Conservation (phyloP, 306 rosid species). For the Ormosia emarginata region DNA sequence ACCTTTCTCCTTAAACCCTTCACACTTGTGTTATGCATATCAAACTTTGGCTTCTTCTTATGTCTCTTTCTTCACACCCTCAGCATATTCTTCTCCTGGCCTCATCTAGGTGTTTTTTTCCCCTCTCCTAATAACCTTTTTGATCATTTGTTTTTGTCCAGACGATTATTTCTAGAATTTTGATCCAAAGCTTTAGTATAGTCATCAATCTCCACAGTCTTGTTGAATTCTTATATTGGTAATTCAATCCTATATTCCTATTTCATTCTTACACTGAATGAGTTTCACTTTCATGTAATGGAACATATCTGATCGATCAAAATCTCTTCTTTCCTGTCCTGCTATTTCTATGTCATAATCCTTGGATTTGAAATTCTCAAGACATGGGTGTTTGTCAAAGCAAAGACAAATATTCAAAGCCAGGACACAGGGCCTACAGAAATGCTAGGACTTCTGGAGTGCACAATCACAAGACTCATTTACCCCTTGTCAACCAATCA, state of each 20-base stretch:
- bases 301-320: not conserved
- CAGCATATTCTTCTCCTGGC: not conserved
- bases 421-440: slow-evolving; percentile 34
- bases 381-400: slow-evolving; percentile 68
- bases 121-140: too few relatives aligned
- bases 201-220: not conserved
- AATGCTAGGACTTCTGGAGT: slow-evolving; percentile 27
- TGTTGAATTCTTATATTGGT: slow-evolving; percentile 15
- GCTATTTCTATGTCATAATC: not conserved
- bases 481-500: slow-evolving; percentile 38
- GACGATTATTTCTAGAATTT: not conserved
- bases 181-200: slow-evolving; percentile 18
- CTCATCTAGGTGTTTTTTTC: not conserved
- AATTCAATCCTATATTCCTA: not conserved
- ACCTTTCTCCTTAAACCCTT: slow-evolving; percentile 15
- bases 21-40: not conserved
- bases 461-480: slow-evolving; percentile 34
- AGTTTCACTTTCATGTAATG: not conserved
- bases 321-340: not conserved
- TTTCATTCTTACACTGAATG: not conserved
- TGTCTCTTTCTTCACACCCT: not conserved
- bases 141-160: too few relatives aligned
- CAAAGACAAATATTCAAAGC: slow-evolving; percentile 34
- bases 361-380: not conserved
- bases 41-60: slow-evolving; percentile 11